Conservation (phyloP, 2,329 filamentous ascomycete genomes). For the Penicillium olsonii region DNA sequence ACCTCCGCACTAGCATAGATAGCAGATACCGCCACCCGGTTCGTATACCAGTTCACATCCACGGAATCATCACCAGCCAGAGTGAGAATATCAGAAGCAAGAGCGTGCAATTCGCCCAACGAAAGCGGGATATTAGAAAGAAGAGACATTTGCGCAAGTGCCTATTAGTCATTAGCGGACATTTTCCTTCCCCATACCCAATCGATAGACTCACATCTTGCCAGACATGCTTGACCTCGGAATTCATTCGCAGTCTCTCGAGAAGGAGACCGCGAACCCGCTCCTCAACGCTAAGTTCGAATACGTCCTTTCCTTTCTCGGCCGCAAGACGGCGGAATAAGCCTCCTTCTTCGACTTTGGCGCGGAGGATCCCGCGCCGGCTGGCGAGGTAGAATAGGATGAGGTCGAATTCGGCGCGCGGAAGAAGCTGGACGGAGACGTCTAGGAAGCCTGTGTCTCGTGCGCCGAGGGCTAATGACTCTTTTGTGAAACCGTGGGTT, state of each 20-base stretch:
- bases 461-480: constrained; percentile 73
- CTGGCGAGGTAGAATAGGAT: constrained; percentile 56
- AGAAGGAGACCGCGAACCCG: constrained; percentile 73
- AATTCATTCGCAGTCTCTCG: constrained; percentile 75
- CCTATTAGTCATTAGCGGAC: constrained; percentile 51
- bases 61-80: constrained; percentile 79
- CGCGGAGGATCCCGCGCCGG: constrained; percentile 39
- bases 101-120: constrained; percentile 72
- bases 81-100: constrained; percentile 92
- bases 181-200: not conserved
- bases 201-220: constrained; percentile 68
- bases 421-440: constrained; percentile 80
- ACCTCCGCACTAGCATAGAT: constrained; percentile 81
- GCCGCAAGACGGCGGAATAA: constrained; percentile 23
- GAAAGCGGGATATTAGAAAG: constrained; percentile 75
- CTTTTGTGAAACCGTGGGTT: constrained; percentile 75
- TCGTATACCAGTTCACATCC: constrained; percentile 86
- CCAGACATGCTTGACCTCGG: constrained; percentile 72
- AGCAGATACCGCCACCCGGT: constrained; percentile 62
- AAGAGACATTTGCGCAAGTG: constrained; percentile 86
- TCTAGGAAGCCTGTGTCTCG: constrained; percentile 83
- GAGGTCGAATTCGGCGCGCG: constrained; percentile 77
- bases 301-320: constrained; percentile 11
- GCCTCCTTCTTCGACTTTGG: constrained; percentile 34
- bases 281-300: constrained; percentile 53